Evolutionary conservation across 2,329 filamentous ascomycete genomes (phyloP).

Genomic region (Aspergillus luchuensis): DNA sequence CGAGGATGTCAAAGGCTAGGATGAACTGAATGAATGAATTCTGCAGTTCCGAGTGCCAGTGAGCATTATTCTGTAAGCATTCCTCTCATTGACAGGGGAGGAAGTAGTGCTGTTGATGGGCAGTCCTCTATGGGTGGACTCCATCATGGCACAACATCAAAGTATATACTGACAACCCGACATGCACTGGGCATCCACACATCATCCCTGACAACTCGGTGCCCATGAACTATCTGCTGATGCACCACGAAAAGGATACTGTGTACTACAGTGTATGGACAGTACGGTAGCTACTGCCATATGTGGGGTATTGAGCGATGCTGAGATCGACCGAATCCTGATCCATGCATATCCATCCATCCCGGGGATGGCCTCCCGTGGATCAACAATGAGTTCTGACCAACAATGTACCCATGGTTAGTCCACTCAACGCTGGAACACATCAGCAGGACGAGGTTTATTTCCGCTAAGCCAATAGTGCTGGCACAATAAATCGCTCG

Average conservation of each 20-base stretch:
- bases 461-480: background rate
- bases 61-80: background rate
- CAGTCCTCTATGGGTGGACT: background rate
- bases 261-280: background rate
- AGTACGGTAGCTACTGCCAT: background rate
- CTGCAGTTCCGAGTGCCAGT: background rate
- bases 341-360: background rate
- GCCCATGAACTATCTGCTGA: background rate
- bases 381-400: constrained; percentile 4
- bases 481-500: background rate
- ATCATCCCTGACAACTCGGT: background rate
- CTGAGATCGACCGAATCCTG: constrained; percentile 4
- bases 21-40: background rate
- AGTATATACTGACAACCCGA: background rate
- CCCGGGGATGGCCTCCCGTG: background rate
- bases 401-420: background rate
- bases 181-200: background rate
- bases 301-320: background rate
- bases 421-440: background rate
- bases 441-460: constrained; percentile 3
- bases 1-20: background rate
- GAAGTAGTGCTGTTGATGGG: background rate
- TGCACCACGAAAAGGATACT: background rate
- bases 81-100: background rate
- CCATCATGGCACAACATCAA: background rate